These are phyloP conservation scores for Elsinoe arachidis DNA, from an alignment of 2,329 filamentous ascomycete species.

Conservation along the genomic window DNA sequence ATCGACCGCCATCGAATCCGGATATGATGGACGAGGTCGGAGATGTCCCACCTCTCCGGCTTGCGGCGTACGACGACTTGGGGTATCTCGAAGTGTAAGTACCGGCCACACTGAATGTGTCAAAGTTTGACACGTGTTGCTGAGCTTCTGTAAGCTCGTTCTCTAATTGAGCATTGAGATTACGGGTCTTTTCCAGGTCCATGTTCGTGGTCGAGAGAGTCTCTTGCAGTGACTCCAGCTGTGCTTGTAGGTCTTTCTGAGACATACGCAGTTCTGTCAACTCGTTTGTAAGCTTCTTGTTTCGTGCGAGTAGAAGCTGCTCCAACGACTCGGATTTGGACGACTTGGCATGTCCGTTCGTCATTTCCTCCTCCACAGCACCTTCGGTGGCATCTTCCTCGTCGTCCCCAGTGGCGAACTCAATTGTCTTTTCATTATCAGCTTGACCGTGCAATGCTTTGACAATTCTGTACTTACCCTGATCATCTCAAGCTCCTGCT, in stretches of 20 bases:
- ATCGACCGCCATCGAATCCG: slow-evolving; percentile 59
- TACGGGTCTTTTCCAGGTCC: slow-evolving; percentile 76
- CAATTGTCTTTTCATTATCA: slow-evolving; percentile 58
- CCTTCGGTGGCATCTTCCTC: slow-evolving; percentile 47
- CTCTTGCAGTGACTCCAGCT: slow-evolving; percentile 71
- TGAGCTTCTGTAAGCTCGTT: slow-evolving; percentile 85
- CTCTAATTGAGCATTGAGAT: slow-evolving; percentile 80
- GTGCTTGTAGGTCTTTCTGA: slow-evolving; percentile 78
- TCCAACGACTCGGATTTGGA: slow-evolving; percentile 68
- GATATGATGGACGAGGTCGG: slow-evolving; percentile 98
- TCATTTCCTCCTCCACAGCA: slow-evolving; percentile 28
- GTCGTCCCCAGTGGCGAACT: slow-evolving; percentile 79
- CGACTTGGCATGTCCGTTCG: slow-evolving; percentile 47
- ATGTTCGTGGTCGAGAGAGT: slow-evolving; percentile 74
- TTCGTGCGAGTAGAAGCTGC: slow-evolving; percentile 80
- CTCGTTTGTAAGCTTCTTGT: slow-evolving; percentile 94
- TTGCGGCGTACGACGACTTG: slow-evolving; percentile 47
- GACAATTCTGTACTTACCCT: slow-evolving; percentile 45
- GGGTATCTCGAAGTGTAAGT: slow-evolving; percentile 79
- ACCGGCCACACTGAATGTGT: slow-evolving; percentile 84
- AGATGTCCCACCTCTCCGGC: slow-evolving; percentile 64
- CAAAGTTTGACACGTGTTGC: slow-evolving; percentile 76
- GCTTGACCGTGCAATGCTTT: slow-evolving; percentile 16
- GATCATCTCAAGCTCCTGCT: slow-evolving; percentile 89
- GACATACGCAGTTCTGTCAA: slow-evolving; percentile 87